Evolutionary conservation across 192 early-diverging fungal species (phyloP).

Genomic region (Linnemannia zychae): DNA sequence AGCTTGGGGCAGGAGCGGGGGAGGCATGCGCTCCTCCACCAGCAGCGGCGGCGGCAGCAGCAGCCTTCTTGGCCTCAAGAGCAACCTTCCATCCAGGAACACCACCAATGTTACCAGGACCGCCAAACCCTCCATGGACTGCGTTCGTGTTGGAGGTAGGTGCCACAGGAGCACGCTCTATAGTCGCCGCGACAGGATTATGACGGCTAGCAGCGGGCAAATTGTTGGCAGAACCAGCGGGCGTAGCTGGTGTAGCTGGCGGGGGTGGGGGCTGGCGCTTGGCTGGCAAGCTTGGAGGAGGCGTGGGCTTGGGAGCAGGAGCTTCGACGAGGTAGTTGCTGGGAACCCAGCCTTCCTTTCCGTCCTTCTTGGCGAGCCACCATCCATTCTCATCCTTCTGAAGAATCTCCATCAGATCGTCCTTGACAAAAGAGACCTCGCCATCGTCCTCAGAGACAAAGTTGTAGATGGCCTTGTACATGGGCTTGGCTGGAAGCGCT

Average conservation of each 20-base stretch:
- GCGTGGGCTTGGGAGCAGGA: slow-evolving; percentile 53
- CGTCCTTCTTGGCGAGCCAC: slow-evolving; percentile 71
- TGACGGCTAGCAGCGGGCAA: slow-evolving; percentile 18
- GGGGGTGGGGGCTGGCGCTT: slow-evolving; percentile 56
- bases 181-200: slow-evolving; percentile 26
- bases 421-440: slow-evolving; percentile 75
- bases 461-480: slow-evolving; percentile 77
- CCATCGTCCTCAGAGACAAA: slow-evolving; percentile 73
- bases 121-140: slow-evolving; percentile 41
- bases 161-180: slow-evolving; percentile 27
- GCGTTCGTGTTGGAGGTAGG: slow-evolving; percentile 44
- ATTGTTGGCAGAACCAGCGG: slow-evolving; percentile 8
- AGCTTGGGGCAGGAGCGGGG: slow-evolving; percentile 21
- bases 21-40: slow-evolving; percentile 15
- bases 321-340: slow-evolving; percentile 82
- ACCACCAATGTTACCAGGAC: slow-evolving; percentile 55
- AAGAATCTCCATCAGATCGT: slow-evolving; percentile 76
- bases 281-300: slow-evolving; percentile 61
- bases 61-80: slow-evolving; percentile 69
- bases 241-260: slow-evolving; percentile 19
- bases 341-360: slow-evolving; percentile 82
- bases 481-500: slow-evolving; percentile 59
- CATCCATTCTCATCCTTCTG: slow-evolving; percentile 69
- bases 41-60: slow-evolving; percentile 49
- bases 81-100: slow-evolving; percentile 70